These are phyloP conservation scores for Phytophthora uliginosa DNA, from an alignment of 352 stramenopile genomes.

Conservation along the genomic window DNA sequence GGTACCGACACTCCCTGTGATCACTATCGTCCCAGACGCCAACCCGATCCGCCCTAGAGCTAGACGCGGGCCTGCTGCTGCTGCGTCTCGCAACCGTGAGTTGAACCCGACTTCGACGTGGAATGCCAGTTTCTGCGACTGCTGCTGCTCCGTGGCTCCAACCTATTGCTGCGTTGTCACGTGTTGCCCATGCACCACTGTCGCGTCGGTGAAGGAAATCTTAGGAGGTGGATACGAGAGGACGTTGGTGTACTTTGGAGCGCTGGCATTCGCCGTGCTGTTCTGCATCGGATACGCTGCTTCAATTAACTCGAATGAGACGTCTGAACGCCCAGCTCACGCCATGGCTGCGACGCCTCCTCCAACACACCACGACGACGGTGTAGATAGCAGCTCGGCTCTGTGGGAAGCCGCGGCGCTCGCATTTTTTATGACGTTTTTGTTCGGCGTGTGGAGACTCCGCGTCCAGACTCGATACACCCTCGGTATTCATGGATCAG, in stretches of 20 bases:
- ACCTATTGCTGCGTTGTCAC: slow-evolving; percentile 49
- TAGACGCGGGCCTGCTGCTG: slow-evolving; percentile 8
- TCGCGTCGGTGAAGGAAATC: slow-evolving; percentile 46
- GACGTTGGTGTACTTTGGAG: slow-evolving; percentile 57
- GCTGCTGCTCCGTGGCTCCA: slow-evolving; percentile 39
- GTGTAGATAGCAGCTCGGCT: neutral
- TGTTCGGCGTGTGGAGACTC: slow-evolving; percentile 53
- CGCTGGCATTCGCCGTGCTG: slow-evolving; percentile 45
- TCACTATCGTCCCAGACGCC: slow-evolving; percentile 28
- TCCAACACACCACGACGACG: slow-evolving; percentile 2
- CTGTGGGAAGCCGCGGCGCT: slow-evolving; percentile 29
- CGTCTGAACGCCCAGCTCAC: neutral
- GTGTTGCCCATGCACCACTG: slow-evolving; percentile 56
- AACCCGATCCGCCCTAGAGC: slow-evolving; percentile 12
- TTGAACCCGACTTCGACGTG: slow-evolving; percentile 28
- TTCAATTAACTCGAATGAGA: slow-evolving; percentile 18
- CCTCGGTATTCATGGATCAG: slow-evolving; percentile 55
- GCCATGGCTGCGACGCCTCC: neutral
- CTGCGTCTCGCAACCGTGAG: slow-evolving; percentile 10
- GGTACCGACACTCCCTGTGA: slow-evolving; percentile 21
- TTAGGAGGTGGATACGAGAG: slow-evolving; percentile 50
- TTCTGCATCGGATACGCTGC: slow-evolving; percentile 45
- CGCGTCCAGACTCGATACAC: slow-evolving; percentile 47
- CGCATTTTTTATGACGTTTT: slow-evolving; percentile 40
- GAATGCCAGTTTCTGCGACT: slow-evolving; percentile 38